phyloP scores from a whole-genome alignment of 202 grass and related monocot species.

The Cymbopogon flexuosus region DNA sequence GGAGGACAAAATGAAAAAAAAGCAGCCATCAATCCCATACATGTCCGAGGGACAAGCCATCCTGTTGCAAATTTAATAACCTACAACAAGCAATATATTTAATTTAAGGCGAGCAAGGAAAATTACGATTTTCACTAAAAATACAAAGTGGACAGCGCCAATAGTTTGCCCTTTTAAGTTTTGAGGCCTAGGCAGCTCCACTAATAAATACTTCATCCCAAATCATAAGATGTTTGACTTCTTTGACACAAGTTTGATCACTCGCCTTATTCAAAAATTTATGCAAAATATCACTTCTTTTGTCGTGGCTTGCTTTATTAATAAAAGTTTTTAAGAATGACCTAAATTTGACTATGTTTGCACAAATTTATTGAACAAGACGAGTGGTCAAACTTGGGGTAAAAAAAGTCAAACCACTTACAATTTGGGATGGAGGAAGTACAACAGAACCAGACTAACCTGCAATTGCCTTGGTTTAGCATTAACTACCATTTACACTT shows the following conservation, averaged over 20 bases:
- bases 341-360: no score
- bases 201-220: neutral
- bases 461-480: neutral
- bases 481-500: neutral
- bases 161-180: neutral
- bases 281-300: no score
- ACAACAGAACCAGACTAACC: neutral
- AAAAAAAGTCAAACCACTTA: no score
- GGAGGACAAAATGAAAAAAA: neutral
- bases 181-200: neutral
- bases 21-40: neutral
- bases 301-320: no score
- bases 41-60: neutral
- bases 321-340: no score
- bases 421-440: no score
- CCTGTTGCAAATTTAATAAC: neutral
- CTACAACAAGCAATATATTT: neutral
- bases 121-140: slow-evolving; percentile 4
- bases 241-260: no score
- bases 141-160: neutral
- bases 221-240: no score
- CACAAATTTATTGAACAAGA: no score
- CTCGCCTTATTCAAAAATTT: no score
- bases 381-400: no score
- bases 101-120: neutral